Percentiles rank a stretch among this genome's conserved stretches.
Conservation (phyloP, 129 eudicot species). For the Flaveria bidentis region DNA sequence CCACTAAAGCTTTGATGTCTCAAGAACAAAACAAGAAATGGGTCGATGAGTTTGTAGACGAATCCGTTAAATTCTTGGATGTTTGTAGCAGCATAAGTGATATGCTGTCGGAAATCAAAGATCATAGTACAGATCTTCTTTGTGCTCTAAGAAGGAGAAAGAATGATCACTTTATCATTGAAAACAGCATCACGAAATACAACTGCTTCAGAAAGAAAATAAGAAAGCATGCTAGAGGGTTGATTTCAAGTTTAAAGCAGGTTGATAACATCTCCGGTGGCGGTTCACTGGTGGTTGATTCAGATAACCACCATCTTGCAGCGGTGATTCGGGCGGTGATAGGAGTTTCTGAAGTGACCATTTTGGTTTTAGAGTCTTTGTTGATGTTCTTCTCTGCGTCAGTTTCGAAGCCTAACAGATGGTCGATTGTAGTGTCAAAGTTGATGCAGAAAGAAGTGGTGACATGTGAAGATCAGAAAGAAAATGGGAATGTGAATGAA, state of each 20-base stretch:
- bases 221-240: slow-evolving; percentile 36
- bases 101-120: slow-evolving; percentile 38
- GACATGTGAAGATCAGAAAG: slow-evolving; percentile 29
- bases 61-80: slow-evolving; percentile 42
- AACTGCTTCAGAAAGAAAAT: slow-evolving; percentile 47
- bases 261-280: slow-evolving; percentile 23
- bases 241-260: slow-evolving; percentile 42
- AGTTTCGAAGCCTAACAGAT: slow-evolving; percentile 33
- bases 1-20: slow-evolving; percentile 39
- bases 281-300: slow-evolving; percentile 25
- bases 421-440: slow-evolving; percentile 41
- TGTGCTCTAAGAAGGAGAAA: slow-evolving; percentile 50
- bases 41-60: slow-evolving; percentile 42
- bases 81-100: slow-evolving; percentile 39
- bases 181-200: slow-evolving; percentile 39
- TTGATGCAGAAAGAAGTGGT: slow-evolving; percentile 26
- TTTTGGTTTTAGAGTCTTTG: slow-evolving; percentile 39
- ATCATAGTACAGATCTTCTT: slow-evolving; percentile 46
- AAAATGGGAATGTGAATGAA: slow-evolving; percentile 22
- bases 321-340: slow-evolving; percentile 38
- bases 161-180: slow-evolving; percentile 23
- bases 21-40: slow-evolving; percentile 31
- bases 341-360: slow-evolving; percentile 37
- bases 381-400: slow-evolving; percentile 28
- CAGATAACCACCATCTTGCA: slow-evolving; percentile 6